Conservation (phyloP, 768 basidiomycete genomes). For the Favolaschia claudopus region DNA sequence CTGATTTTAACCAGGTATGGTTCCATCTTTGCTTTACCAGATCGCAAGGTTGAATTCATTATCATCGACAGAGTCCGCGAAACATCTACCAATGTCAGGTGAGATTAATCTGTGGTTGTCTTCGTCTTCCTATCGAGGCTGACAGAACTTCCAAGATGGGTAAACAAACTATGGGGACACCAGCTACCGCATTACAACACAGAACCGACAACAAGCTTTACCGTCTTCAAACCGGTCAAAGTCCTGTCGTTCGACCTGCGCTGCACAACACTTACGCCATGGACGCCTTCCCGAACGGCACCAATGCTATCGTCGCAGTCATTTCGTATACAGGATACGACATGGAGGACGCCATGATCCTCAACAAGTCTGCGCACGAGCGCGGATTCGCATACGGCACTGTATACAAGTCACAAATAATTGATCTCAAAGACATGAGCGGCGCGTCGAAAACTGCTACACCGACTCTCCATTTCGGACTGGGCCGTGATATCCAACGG, state of each 20-base stretch:
- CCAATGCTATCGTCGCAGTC: slow-evolving; percentile 98
- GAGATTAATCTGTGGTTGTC: not conserved
- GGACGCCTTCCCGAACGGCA: slow-evolving; percentile 98
- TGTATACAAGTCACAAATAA: slow-evolving; percentile 92
- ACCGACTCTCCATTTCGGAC: slow-evolving; percentile 89
- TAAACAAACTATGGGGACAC: slow-evolving; percentile 99
- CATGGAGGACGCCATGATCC: slow-evolving; percentile 99
- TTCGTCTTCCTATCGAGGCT: not conserved
- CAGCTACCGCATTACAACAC: slow-evolving; percentile 88
- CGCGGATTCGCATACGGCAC: slow-evolving; percentile 97
- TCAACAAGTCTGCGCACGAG: slow-evolving; percentile 98
- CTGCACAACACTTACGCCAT: slow-evolving; percentile 96
- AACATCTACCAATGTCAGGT: slow-evolving; percentile 96
- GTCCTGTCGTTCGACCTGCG: slow-evolving; percentile 90
- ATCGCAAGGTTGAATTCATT: slow-evolving; percentile 4
- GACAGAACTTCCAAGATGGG: slow-evolving; percentile 75
- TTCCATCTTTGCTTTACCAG: slow-evolving; percentile 23
- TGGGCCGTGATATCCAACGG: slow-evolving; percentile 76
- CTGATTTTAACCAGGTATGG: slow-evolving; percentile 96
- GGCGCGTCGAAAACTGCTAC: slow-evolving; percentile 65
- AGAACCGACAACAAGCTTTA: slow-evolving; percentile 99
- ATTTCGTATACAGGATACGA: slow-evolving; percentile 99
- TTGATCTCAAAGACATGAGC: slow-evolving; percentile 85
- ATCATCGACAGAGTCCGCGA: slow-evolving; percentile 70
- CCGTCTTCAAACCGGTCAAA: slow-evolving; percentile 93